These are phyloP conservation scores for Dissophora ornata DNA, from an alignment of 192 early-diverging fungal species.

Conservation along the genomic window DNA sequence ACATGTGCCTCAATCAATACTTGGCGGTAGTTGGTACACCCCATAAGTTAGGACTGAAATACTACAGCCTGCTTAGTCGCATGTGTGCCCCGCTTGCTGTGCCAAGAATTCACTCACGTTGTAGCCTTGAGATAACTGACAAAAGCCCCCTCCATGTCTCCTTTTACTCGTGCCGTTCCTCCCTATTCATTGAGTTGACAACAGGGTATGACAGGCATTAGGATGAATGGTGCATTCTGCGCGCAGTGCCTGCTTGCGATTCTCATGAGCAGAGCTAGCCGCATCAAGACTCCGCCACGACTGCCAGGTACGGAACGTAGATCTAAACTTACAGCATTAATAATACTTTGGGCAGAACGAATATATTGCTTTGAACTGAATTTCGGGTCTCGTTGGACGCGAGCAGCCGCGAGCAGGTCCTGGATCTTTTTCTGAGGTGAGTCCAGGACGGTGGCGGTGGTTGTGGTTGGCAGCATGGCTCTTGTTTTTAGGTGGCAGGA, in stretches of 20 bases:
- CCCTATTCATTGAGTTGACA: conserved; percentile 9
- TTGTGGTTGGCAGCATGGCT: conserved; percentile 10
- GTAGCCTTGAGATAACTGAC: conserved; percentile 44
- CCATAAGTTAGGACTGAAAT: too few species aligned
- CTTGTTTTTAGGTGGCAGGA: background rate
- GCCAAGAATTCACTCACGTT: conserved; percentile 28
- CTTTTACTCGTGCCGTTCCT: conserved; percentile 25
- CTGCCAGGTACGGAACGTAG: background rate
- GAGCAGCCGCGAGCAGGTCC: conserved; percentile 13
- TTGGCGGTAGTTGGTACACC: too few species aligned
- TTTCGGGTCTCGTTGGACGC: conserved; percentile 26
- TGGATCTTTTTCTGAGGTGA: conserved; percentile 50
- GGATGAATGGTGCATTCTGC: too few species aligned
- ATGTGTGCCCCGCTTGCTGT: background rate
- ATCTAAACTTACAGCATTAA: conserved; percentile 25
- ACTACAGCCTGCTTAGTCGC: too few species aligned
- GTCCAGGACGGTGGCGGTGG: conserved; percentile 35
- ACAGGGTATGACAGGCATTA: too few species aligned
- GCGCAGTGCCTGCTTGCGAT: too few species aligned
- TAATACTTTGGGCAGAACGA: conserved; percentile 37
- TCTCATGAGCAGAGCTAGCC: too few species aligned
- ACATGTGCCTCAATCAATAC: too few species aligned
- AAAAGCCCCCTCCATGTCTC: conserved; percentile 48
- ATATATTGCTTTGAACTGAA: conserved; percentile 30
- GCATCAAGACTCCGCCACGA: background rate